A percentile compares a stretch with the other conserved stretches of the same genome.
Evolutionary conservation across 2,329 filamentous ascomycete genomes (phyloP).

Genomic region (Xylaria polymorpha): DNA sequence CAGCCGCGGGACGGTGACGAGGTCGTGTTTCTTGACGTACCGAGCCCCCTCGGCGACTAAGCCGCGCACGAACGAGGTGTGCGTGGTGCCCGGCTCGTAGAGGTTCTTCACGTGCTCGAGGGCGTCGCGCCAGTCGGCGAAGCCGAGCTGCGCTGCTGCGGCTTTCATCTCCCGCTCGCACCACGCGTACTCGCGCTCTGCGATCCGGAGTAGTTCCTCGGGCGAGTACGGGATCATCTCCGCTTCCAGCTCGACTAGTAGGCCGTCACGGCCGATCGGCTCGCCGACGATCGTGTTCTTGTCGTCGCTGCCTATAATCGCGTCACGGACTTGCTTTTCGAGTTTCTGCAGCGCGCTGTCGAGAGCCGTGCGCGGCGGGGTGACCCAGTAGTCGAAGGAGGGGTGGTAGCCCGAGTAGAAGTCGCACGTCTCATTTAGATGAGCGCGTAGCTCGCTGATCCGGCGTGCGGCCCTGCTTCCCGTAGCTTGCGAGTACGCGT

Average conservation of each 20-base stretch:
- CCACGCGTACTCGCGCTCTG: slow-evolving; percentile 64
- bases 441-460: slow-evolving; percentile 54
- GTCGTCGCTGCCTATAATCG: slow-evolving; percentile 58
- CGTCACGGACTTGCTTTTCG: slow-evolving; percentile 50
- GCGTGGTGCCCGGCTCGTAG: slow-evolving; percentile 64
- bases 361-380: slow-evolving; percentile 57
- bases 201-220: slow-evolving; percentile 65
- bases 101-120: slow-evolving; percentile 67
- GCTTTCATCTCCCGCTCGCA: slow-evolving; percentile 66
- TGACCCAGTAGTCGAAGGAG: slow-evolving; percentile 67
- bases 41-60: slow-evolving; percentile 63
- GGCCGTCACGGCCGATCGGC: slow-evolving; percentile 63
- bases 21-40: slow-evolving; percentile 64
- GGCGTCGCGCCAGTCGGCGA: slow-evolving; percentile 62
- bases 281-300: slow-evolving; percentile 66
- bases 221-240: slow-evolving; percentile 70
- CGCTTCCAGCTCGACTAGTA: slow-evolving; percentile 63
- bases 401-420: slow-evolving; percentile 69
- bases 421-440: slow-evolving; percentile 59
- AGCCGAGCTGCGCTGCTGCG: slow-evolving; percentile 61
- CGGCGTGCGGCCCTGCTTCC: slow-evolving; percentile 61
- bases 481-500: slow-evolving; percentile 55
- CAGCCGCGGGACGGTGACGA: slow-evolving; percentile 66
- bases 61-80: slow-evolving; percentile 62
- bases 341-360: slow-evolving; percentile 55